Percentiles rank a stretch among this genome's conserved stretches.
These are phyloP conservation scores for Panicum miliaceum DNA, from an alignment of 176 grass and related monocot species.

Conservation along the genomic window DNA sequence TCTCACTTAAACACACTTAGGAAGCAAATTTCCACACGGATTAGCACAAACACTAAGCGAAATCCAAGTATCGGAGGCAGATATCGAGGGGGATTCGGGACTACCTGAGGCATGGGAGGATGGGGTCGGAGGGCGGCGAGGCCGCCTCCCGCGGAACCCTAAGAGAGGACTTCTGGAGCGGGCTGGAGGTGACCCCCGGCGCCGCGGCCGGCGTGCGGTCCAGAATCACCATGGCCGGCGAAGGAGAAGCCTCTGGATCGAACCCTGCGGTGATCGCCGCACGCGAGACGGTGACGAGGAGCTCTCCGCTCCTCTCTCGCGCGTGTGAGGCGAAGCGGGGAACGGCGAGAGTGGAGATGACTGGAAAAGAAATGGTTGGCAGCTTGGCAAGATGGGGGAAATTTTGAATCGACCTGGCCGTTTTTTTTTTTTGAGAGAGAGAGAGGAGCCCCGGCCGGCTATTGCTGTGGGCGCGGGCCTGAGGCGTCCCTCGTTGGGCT, in stretches of 20 bases:
- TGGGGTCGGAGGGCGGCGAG: slow-evolving; percentile 58
- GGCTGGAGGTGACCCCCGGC: slow-evolving; percentile 2
- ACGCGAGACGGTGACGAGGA: slow-evolving; percentile 9
- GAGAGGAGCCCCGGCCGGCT: too few species aligned
- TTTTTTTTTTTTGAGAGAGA: too few species aligned
- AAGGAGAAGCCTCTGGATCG: background rate
- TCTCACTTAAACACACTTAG: background rate
- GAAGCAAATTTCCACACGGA: background rate
- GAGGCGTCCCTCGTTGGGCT: too few species aligned
- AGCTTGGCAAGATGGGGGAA: background rate
- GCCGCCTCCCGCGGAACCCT: slow-evolving; percentile 31
- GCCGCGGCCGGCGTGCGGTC: slow-evolving; percentile 35
- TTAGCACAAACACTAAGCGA: background rate
- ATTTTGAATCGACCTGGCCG: background rate
- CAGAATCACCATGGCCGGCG: slow-evolving; percentile 42
- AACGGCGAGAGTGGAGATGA: background rate
- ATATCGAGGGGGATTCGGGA: background rate
- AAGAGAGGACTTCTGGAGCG: slow-evolving; percentile 37
- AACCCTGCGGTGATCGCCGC: background rate
- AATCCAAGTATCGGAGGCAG: background rate
- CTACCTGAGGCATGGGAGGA: slow-evolving; percentile 77
- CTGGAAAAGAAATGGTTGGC: background rate
- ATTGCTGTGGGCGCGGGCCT: too few species aligned
- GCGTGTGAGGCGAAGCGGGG: background rate
- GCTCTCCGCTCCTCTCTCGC: background rate